phyloP scores from a whole-genome alignment of 768 basidiomycete genomes.

The Candolleomyces efflorescens region DNA sequence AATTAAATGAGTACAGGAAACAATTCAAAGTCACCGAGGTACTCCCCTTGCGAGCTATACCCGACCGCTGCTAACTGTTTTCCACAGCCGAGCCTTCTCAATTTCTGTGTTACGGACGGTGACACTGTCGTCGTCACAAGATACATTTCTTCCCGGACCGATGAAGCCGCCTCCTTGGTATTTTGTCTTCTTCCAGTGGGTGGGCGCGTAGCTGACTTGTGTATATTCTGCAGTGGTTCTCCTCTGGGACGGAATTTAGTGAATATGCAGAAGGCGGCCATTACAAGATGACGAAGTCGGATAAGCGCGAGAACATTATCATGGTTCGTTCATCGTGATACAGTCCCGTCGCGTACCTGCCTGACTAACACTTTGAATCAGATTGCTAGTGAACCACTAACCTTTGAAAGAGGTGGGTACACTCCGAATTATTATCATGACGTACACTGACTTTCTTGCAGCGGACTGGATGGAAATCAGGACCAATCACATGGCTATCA shows the following conservation, averaged over 20 bases:
- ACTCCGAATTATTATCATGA: not conserved
- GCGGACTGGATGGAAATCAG: conserved; percentile 99
- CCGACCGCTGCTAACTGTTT: not conserved
- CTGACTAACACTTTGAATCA: conserved; percentile 16
- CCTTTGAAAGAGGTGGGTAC: conserved; percentile 82
- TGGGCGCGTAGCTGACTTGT: no score
- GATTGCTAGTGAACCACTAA: conserved; percentile 91
- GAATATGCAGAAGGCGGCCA: conserved; percentile 87
- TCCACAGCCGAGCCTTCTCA: conserved; percentile 79
- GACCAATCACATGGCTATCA: conserved; percentile 92
- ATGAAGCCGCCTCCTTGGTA: conserved; percentile 90
- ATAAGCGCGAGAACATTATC: conserved; percentile 95
- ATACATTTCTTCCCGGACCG: conserved; percentile 87
- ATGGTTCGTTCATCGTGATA: conserved; percentile 43
- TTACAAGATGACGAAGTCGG: conserved; percentile 93
- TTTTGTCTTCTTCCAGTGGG: conserved; percentile 8
- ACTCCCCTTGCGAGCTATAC: conserved; percentile 9
- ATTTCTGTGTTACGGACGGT: conserved; percentile 96
- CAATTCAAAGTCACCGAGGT: conserved; percentile 74
- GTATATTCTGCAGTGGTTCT: conserved; percentile 83
- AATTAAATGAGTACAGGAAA: conserved; percentile 72
- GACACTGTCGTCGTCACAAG: conserved; percentile 90
- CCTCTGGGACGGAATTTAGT: conserved; percentile 90
- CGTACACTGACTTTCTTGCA: conserved; percentile 16
- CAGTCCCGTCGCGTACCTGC: conserved; percentile 9